Evolutionary conservation across 2,329 filamentous ascomycete species (phyloP).

Genomic region (Colletotrichum eremochloae): DNA sequence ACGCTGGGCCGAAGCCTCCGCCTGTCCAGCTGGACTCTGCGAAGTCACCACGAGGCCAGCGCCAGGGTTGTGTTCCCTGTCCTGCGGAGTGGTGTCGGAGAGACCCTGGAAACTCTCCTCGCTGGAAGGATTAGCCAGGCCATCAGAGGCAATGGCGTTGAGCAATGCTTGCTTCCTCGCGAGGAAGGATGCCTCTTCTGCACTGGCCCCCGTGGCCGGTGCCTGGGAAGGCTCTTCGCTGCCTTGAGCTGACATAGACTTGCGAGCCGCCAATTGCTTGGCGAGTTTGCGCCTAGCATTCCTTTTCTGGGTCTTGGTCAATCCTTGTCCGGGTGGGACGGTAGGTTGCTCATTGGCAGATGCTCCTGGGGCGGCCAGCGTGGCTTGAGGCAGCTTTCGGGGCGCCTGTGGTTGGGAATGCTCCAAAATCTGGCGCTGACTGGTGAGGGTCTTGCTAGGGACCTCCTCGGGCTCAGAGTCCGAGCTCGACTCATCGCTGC

Average conservation of each 20-base stretch:
- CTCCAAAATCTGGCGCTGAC: constrained; percentile 19
- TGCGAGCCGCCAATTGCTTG: constrained; percentile 46
- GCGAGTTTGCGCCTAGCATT: constrained; percentile 63
- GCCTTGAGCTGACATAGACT: neutral
- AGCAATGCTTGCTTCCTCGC: constrained; percentile 59
- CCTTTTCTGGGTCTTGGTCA: constrained; percentile 62
- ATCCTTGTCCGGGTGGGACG: constrained; percentile 53
- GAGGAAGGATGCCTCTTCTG: constrained; percentile 48
- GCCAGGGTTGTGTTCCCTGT: neutral
- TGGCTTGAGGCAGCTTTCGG: constrained; percentile 20
- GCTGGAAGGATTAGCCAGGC: neutral
- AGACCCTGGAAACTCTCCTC: constrained; percentile 15
- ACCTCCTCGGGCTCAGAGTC: constrained; percentile 53
- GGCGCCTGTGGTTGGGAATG: neutral
- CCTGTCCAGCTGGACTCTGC: neutral
- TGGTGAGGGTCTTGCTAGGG: constrained; percentile 49
- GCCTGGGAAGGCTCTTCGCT: neutral
- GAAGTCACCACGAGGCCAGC: neutral
- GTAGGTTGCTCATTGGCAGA: constrained; percentile 30
- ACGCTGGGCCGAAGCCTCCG: constrained; percentile 46
- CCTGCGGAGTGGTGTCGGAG: constrained; percentile 11
- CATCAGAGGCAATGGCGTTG: constrained; percentile 45
- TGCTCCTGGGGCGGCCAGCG: constrained; percentile 24
- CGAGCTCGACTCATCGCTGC: constrained; percentile 45
- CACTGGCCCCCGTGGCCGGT: neutral